A percentile compares a stretch with the other conserved stretches of the same genome.
These are phyloP conservation scores for Azolla pinnata DNA, from an alignment of 75 land plant genomes.

Conservation along the genomic window DNA sequence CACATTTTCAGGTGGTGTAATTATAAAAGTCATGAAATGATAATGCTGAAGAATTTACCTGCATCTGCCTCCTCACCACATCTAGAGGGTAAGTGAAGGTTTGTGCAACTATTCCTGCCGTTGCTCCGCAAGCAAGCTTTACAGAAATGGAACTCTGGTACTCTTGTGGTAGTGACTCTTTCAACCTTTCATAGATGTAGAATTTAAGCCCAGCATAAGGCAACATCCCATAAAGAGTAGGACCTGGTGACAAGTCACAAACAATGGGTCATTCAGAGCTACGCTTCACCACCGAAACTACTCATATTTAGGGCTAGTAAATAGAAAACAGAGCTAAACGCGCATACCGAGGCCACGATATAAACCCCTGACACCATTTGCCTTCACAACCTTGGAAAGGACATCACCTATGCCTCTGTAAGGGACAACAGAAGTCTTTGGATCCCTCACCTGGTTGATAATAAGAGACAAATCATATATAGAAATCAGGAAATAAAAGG, in stretches of 20 bases:
- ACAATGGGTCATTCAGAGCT: too few species aligned
- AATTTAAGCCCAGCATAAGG: conserved; percentile 98
- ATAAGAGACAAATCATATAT: neutral
- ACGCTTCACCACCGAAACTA: too few species aligned
- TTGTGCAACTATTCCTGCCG: conserved; percentile 88
- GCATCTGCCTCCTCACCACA: conserved; percentile 97
- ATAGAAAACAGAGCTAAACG: too few species aligned
- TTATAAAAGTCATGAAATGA: too few species aligned
- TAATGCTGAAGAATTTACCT: conserved; percentile 62
- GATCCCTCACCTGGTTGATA: neutral
- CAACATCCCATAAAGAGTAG: conserved; percentile 78
- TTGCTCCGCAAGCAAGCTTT: conserved; percentile 75
- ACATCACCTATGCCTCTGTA: conserved; percentile 70
- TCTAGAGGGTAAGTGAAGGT: conserved; percentile 93
- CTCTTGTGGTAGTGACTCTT: conserved; percentile 60
- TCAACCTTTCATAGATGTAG: conserved; percentile 71
- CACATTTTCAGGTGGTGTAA: too few species aligned
- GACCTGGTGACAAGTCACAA: too few species aligned
- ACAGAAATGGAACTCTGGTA: conserved; percentile 40
- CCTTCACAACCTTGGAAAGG: conserved; percentile 41
- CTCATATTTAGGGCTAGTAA: too few species aligned
- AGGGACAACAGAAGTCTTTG: neutral
- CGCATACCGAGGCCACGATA: conserved; percentile 81
- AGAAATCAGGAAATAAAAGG: neutral
- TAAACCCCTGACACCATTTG: conserved; percentile 60